Percentiles rank a stretch among this genome's conserved stretches.
Conservation (phyloP, 2,329 filamentous ascomycete genomes). For the Phaeosphaeriaceae sp. region DNA sequence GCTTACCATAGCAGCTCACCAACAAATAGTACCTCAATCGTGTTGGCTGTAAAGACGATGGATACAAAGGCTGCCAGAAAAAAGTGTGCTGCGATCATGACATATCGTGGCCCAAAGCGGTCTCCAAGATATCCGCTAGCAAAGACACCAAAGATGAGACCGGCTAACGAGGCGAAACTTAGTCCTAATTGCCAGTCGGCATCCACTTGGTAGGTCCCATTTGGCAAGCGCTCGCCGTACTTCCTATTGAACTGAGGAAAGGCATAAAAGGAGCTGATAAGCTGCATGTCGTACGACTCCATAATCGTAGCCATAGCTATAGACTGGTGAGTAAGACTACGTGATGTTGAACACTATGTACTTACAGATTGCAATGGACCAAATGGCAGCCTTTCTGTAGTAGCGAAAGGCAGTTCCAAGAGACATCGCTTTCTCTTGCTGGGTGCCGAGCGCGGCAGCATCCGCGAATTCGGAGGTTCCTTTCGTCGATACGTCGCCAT, state of each 20-base stretch:
- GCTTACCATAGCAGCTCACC: constrained; percentile 57
- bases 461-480: background rate
- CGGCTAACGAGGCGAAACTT: constrained; percentile 22
- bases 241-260: constrained; percentile 53
- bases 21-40: constrained; percentile 63
- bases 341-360: constrained; percentile 53
- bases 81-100: constrained; percentile 14
- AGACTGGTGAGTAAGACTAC: constrained; percentile 71
- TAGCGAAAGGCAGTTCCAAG: constrained; percentile 74
- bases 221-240: constrained; percentile 50
- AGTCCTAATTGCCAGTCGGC: constrained; percentile 55
- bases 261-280: constrained; percentile 77
- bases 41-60: constrained; percentile 10
- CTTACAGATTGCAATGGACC: constrained; percentile 75
- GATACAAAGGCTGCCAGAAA: constrained; percentile 12
- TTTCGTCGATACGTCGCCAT: background rate
- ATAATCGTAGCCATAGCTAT: constrained; percentile 57
- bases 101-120: constrained; percentile 36
- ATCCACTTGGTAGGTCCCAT: constrained; percentile 39
- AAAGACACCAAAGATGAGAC: constrained; percentile 31
- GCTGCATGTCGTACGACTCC: constrained; percentile 84
- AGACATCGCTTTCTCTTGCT: constrained; percentile 9
- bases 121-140: constrained; percentile 34
- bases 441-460: constrained; percentile 7
- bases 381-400: constrained; percentile 82